Percentiles rank a stretch among this genome's conserved stretches.
Evolutionary conservation across 177 flowering plant species (phyloP).

Genomic region (Vitis hybrid): DNA sequence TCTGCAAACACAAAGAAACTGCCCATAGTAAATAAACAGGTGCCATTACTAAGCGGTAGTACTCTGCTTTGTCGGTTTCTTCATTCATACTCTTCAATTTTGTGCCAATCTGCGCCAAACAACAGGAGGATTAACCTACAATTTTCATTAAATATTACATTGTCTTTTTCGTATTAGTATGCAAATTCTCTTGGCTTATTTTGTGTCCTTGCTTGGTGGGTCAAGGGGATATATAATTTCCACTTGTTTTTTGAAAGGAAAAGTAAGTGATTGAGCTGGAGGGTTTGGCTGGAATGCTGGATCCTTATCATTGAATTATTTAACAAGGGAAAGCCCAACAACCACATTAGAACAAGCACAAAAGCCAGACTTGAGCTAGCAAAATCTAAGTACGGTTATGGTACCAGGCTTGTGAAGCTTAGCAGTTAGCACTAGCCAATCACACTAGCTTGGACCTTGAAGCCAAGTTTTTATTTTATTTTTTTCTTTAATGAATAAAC

Average conservation of each 20-base stretch:
- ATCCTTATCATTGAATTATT: conserved; percentile 6
- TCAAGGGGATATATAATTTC: not conserved
- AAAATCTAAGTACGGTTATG: not conserved
- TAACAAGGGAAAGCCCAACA: conserved; percentile 1
- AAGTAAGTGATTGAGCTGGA: not conserved
- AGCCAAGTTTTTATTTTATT: not conserved
- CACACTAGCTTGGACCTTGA: too few species aligned
- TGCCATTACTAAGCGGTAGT: not conserved
- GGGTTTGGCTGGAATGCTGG: conserved; percentile 9
- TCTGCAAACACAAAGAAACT: conserved; percentile 3
- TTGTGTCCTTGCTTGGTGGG: not conserved
- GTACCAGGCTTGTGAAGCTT: too few species aligned
- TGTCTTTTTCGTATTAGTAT: not conserved
- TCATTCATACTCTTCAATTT: conserved; percentile 6
- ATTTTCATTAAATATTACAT: not conserved
- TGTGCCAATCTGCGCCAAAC: conserved; percentile 3
- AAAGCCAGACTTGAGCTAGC: not conserved
- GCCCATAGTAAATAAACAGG: conserved; percentile 9
- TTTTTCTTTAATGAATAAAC: too few species aligned
- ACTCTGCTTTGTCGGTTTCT: conserved; percentile 12
- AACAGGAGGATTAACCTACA: not conserved
- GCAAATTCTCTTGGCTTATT: not conserved
- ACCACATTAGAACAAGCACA: not conserved
- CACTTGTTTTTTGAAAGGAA: not conserved
- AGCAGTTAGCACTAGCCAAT: too few species aligned